Evolutionary conservation across 768 basidiomycete species (phyloP), one percentile per base, ranked within the genome.

Genomic region (Floccularia luteovirens): DNA sequence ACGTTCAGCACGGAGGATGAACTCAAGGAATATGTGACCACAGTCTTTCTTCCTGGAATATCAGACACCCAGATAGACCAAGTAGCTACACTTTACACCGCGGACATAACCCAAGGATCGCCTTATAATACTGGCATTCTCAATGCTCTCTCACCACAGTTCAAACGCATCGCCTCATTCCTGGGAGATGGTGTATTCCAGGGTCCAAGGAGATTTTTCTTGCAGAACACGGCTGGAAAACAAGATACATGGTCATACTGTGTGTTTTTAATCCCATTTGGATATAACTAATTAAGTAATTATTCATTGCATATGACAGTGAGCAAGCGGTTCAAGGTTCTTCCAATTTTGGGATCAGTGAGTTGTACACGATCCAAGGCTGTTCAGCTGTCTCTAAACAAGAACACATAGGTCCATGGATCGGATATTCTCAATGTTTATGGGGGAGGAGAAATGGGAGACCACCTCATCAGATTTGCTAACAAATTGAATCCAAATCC

Each of bases 141-240:
- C 16, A 64, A 73, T 36, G 56, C 57, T 0, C 48, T 64, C 2
- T 57, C 60, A 1, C 60, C 66, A 0, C 59, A 75, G 39, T 73
- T 59, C 52, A 75, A 75, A 47, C 55, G 70, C 3, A 27, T 73
- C 8, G 66, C 71, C 1, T 59, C 71, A 0, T 51, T 74, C 39
- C 59, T 58, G 28, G 73, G 72, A 0, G 74, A 75, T 39, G 47
- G 46, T 4, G 55, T 62, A 2, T 74, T 75, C 51, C 70, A 72
- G 24, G 70, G 61, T 0, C 70, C 72, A n/a, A 57, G 72, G 10
- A 53, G 69, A 5, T 66, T 70, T 48, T 66, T 76, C 43, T 43
- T 74, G 24, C 48, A 66, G 36, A 40, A 54, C 7, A 47, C 44
- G 4, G 55, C 66, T 0, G 60, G 58, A 1, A 59, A 60, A 43